Evolutionary conservation across 2,329 filamentous ascomycete genomes (phyloP).

Genomic region (Rhinocladiella mackenziei): DNA sequence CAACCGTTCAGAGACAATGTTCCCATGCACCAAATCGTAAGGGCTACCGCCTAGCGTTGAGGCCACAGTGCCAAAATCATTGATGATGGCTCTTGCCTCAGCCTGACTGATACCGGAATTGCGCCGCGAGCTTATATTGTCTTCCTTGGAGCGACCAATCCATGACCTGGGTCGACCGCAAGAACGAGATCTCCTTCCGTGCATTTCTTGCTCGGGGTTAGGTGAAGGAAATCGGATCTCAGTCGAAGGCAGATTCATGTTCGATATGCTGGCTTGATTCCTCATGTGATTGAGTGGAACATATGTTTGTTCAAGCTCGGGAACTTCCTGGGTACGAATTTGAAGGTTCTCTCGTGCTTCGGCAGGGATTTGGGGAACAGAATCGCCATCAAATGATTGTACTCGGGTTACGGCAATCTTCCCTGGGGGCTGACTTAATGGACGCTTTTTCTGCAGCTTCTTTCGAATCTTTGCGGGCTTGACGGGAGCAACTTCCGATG

Average conservation of each 20-base stretch:
- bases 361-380: constrained; percentile 21
- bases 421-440: constrained; percentile 16
- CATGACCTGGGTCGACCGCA: constrained; percentile 23
- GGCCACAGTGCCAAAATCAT: constrained; percentile 22
- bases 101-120: constrained; percentile 13
- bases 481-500: neutral
- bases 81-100: constrained; percentile 19
- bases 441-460: constrained; percentile 28
- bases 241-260: constrained; percentile 10
- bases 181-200: constrained; percentile 14
- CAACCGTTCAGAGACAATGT: constrained; percentile 2
- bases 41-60: constrained; percentile 20
- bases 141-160: constrained; percentile 22
- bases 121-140: constrained; percentile 9
- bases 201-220: constrained; percentile 11
- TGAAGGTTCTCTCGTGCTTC: constrained; percentile 25
- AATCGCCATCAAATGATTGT: constrained; percentile 18
- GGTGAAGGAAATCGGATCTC: constrained; percentile 29
- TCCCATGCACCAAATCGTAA: constrained; percentile 23
- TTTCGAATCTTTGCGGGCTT: constrained; percentile 15
- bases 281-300: constrained; percentile 8
- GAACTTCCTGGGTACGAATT: constrained; percentile 24
- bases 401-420: constrained; percentile 20
- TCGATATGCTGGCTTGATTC: constrained; percentile 16
- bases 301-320: constrained; percentile 28